Evolutionary conservation across 2,329 filamentous ascomycete genomes (phyloP).

Genomic region (Xenoacremonium recifei): DNA sequence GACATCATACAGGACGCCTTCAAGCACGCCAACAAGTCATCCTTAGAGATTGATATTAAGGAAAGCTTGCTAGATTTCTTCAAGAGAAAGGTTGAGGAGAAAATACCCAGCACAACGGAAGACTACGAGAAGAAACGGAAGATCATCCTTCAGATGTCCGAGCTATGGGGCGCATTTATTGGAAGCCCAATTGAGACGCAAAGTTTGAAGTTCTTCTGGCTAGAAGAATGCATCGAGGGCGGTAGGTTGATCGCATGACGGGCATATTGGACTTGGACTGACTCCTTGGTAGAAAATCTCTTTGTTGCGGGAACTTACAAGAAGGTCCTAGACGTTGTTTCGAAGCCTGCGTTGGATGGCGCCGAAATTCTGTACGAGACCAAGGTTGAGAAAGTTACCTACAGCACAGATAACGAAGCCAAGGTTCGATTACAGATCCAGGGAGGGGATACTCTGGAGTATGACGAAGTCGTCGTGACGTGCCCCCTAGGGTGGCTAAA

Average conservation of each 20-base stretch:
- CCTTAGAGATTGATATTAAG: conserved; percentile 43
- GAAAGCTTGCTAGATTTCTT: conserved; percentile 58
- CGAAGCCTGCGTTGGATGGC: conserved; percentile 53
- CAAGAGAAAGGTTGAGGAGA: conserved; percentile 38
- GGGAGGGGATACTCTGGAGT: conserved; percentile 45
- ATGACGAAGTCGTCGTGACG: conserved; percentile 69
- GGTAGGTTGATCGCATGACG: conserved; percentile 36
- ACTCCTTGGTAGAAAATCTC: conserved; percentile 49
- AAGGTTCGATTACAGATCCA: conserved; percentile 45
- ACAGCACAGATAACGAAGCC: conserved; percentile 23
- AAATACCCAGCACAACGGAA: conserved; percentile 45
- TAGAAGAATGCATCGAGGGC: conserved; percentile 76
- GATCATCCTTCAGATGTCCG: conserved; percentile 51
- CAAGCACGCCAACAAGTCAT: conserved; percentile 59
- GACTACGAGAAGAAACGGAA: conserved; percentile 40
- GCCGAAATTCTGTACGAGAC: conserved; percentile 54
- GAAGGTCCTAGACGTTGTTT: conserved; percentile 56
- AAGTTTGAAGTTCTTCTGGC: conserved; percentile 74
- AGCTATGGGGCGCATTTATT: conserved; percentile 70
- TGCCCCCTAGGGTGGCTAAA: conserved; percentile 69
- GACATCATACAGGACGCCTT: conserved; percentile 67
- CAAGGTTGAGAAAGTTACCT: conserved; percentile 43
- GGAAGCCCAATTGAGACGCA: conserved; percentile 63
- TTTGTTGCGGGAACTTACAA: conserved; percentile 60
- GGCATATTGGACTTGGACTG: conserved; percentile 1